Evolutionary conservation across 148 eudicot genomes (phyloP), one percentile per base, ranked within the genome.

Genomic region (Diospyros lotus): DNA sequence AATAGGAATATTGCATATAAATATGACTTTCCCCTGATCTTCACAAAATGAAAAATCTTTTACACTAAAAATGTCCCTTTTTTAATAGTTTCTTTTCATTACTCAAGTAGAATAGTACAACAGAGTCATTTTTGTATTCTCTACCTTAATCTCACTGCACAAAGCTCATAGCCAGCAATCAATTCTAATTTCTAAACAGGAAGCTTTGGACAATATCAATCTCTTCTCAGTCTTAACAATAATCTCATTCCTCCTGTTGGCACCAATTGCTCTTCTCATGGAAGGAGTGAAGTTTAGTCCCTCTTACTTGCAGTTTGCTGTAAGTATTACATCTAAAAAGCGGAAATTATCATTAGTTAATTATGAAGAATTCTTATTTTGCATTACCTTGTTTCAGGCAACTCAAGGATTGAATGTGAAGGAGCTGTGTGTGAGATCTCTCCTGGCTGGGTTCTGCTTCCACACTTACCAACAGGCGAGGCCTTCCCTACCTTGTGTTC

Each of bases 251-350:
- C 39, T 86, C 50, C 56, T 93, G 50, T 76, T 90, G 78, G 74
- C 82, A 1, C 93, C 96, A 2, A 69, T 85, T 73, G 93, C 93
- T 28, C 62, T 90, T 71, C 73, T 93, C 58, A 75, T 80, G 38
- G 96, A 93, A 18, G 98, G 98, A 6, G 62, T 93, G 82, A 93
- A 84, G 73, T 80, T 93, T 72, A 89, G 87, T 67, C 93, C 96
- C 12, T 79, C 90, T 1, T 87, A 89, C 80, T 73, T 89, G 73
- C 89, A 89, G 52, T 79, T 74, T 65, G 88, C 87, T 75, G 91
- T 87, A 73, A 82, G 80, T 70, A 53, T 45, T 52, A 11, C 39
- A 5, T 51, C 1, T 56, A 9, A 53, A 2, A 59, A 71, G n/a
- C 5, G 42, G 51, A 44, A 60, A 5, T 3, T 18, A 3, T n/a